Evolutionary conservation across 2,329 filamentous ascomycete species (phyloP).

Genomic region (Esteya vermicola): DNA sequence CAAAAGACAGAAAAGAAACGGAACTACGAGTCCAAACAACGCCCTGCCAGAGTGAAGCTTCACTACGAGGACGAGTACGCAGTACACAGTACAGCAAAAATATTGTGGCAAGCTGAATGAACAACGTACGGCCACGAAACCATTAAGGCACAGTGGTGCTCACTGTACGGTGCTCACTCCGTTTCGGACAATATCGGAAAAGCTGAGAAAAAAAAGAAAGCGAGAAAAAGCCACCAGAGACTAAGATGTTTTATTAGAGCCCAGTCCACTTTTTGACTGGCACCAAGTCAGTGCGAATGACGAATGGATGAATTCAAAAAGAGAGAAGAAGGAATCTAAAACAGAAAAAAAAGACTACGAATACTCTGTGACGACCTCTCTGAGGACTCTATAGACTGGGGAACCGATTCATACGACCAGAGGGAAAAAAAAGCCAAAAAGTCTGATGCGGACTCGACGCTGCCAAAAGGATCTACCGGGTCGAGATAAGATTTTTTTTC

Average conservation of each 20-base stretch:
- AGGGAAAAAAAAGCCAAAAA: neutral
- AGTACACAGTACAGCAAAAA: too few species aligned
- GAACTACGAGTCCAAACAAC: neutral
- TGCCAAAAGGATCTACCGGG: too few species aligned
- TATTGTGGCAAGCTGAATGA: too few species aligned
- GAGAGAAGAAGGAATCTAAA: neutral
- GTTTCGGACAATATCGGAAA: slow-evolving; percentile 5
- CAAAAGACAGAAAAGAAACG: neutral
- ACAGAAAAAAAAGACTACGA: too few species aligned
- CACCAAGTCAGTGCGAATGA: neutral
- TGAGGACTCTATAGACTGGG: too few species aligned
- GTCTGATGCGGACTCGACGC: too few species aligned
- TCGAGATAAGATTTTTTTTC: slow-evolving; percentile 9
- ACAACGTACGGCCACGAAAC: too few species aligned
- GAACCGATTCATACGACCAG: too few species aligned
- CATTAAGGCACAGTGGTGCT: too few species aligned
- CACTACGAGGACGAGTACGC: too few species aligned
- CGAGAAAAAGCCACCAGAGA: too few species aligned
- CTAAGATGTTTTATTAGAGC: neutral
- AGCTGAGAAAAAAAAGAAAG: neutral
- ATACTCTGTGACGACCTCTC: neutral
- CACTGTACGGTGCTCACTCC: neutral
- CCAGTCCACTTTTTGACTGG: neutral
- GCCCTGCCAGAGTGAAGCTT: too few species aligned
- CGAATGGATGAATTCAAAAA: neutral